A percentile compares a stretch with the other conserved stretches of the same genome.
Conservation (phyloP, 2,329 filamentous ascomycete genomes). For the Leptographium wingfieldii region DNA sequence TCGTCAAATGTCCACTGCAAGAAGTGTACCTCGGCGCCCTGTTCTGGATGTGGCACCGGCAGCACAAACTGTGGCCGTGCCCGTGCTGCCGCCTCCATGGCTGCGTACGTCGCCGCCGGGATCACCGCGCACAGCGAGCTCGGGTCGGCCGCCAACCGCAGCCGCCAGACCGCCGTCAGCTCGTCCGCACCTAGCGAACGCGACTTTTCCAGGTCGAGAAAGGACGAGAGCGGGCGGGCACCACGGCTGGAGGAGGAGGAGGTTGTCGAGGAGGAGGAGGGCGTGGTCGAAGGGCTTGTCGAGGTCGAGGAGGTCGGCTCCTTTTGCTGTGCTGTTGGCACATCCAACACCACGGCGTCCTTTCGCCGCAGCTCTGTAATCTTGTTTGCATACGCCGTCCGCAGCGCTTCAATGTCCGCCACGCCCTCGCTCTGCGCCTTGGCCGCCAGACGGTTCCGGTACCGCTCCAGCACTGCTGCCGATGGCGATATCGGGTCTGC, state of each 20-base stretch:
- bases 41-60: slow-evolving; percentile 57
- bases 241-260: slow-evolving; percentile 18
- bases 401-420: slow-evolving; percentile 60
- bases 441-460: slow-evolving; percentile 68
- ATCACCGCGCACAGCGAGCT: slow-evolving; percentile 76
- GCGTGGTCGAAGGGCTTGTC: not conserved
- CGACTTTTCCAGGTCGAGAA: slow-evolving; percentile 69
- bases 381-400: slow-evolving; percentile 72
- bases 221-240: slow-evolving; percentile 31
- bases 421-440: slow-evolving; percentile 68
- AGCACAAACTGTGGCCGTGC: slow-evolving; percentile 81
- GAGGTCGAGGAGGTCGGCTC: not conserved
- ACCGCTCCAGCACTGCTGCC: slow-evolving; percentile 63
- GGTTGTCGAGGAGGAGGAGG: not conserved
- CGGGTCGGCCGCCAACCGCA: slow-evolving; percentile 63
- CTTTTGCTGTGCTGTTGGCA: not conserved
- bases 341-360: slow-evolving; percentile 38
- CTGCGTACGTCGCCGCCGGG: slow-evolving; percentile 57
- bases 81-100: slow-evolving; percentile 59
- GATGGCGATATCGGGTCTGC: slow-evolving; percentile 23
- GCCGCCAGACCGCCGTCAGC: slow-evolving; percentile 78
- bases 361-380: slow-evolving; percentile 60
- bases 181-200: slow-evolving; percentile 63
- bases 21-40: slow-evolving; percentile 86
- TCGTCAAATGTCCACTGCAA: slow-evolving; percentile 86